Percentiles rank a stretch among this genome's conserved stretches.
phyloP scores from a whole-genome alignment of 2,329 filamentous ascomycete species.

The Aspergillus flavus region DNA sequence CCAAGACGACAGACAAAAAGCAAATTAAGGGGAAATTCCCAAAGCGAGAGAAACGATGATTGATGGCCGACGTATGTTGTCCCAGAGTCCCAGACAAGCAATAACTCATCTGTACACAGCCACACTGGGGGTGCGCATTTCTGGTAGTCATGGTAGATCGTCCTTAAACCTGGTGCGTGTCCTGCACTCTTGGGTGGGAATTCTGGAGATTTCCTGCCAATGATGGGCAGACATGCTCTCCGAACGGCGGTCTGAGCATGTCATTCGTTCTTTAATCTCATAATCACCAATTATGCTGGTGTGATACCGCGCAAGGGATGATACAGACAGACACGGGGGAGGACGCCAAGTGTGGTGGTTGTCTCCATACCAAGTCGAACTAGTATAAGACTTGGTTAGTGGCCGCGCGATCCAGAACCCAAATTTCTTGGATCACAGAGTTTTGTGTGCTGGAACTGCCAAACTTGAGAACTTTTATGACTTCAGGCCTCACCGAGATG shows the following conservation, averaged over 20 bases:
- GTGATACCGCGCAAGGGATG: not conserved
- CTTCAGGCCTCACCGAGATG: not conserved
- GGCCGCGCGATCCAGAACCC: constrained; percentile 1
- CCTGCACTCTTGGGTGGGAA: not conserved
- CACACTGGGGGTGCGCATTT: not conserved
- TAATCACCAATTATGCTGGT: not conserved
- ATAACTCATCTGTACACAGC: constrained; percentile 1
- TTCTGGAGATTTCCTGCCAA: not conserved
- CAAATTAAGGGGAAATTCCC: not conserved
- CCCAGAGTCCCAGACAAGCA: constrained; percentile 7
- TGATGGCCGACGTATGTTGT: not conserved
- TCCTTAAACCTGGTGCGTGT: not conserved
- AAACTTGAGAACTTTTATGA: not conserved
- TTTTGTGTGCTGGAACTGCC: not conserved
- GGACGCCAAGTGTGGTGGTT: not conserved
- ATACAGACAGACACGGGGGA: not conserved
- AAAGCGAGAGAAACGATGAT: not conserved
- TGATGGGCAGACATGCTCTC: not conserved
- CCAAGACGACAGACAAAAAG: not conserved
- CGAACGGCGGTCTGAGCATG: not conserved
- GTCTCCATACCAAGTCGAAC: not conserved
- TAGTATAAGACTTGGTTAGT: constrained; percentile 1
- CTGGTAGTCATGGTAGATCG: constrained; percentile 1
- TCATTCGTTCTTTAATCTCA: not conserved
- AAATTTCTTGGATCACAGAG: not conserved